A percentile compares a stretch with the other conserved stretches of the same genome.
phyloP scores from a whole-genome alignment of 495 filamentous ascomycete species.

The Cryomyces minteri region DNA sequence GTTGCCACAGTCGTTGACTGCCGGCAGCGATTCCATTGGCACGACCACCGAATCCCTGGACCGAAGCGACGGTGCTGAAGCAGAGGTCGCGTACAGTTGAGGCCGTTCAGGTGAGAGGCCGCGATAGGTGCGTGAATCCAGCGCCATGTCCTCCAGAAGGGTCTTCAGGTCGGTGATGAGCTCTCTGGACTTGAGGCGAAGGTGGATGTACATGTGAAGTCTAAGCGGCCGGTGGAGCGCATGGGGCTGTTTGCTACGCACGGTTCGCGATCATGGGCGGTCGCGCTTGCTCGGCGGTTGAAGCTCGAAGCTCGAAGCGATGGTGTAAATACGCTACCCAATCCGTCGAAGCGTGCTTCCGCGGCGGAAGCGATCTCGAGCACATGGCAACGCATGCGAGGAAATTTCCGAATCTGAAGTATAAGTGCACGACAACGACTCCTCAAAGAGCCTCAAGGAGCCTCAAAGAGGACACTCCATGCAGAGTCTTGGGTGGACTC shows the following conservation, averaged over 20 bases:
- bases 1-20: conserved; percentile 48
- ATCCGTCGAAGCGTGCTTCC: too few relatives aligned
- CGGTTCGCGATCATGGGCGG: too few relatives aligned
- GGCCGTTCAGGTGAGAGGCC: conserved; percentile 26
- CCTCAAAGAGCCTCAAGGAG: too few relatives aligned
- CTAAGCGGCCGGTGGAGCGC: neutral
- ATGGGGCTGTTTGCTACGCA: neutral
- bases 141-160: conserved; percentile 30
- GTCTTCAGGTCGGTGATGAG: conserved; percentile 8
- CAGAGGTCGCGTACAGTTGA: conserved; percentile 38
- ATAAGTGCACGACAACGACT: too few relatives aligned
- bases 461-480: too few relatives aligned
- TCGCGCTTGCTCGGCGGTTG: too few relatives aligned
- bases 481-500: too few relatives aligned
- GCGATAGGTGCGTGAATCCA: conserved; percentile 37
- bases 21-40: conserved; percentile 11
- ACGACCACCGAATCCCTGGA: conserved; percentile 13
- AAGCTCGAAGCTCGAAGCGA: too few relatives aligned
- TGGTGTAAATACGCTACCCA: too few relatives aligned
- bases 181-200: conserved; percentile 28
- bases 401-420: too few relatives aligned
- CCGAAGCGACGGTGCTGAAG: conserved; percentile 19
- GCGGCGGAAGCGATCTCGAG: too few relatives aligned
- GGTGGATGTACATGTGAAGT: conserved; percentile 23
- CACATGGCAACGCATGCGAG: too few relatives aligned